Evolutionary conservation across 1,139 yeast genomes (phyloP), one percentile per base, ranked within the genome.

Genomic region (Saccharomycopsis hybrid): DNA sequence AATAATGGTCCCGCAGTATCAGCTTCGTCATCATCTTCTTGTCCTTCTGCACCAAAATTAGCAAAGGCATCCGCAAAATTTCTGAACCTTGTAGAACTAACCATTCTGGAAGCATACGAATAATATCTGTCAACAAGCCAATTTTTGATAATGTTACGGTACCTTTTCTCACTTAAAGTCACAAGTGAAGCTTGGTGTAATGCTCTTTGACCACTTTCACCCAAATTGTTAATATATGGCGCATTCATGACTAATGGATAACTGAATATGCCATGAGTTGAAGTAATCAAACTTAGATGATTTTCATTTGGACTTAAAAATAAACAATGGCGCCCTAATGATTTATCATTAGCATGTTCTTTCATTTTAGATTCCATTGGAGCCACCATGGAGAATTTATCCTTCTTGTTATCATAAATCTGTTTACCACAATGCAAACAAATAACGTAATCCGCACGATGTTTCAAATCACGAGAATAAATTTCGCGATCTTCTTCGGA

Each of bases 171-270:
- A 58, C 74, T 76, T 53, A 84, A 68, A 0, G 69, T 69, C 0
- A 87, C 85, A 33, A 69, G 58, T 51, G 74, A 79, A 13, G 24
- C 25, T 8, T 77, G 75, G 11, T 73, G 70, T 55, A 71, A 67
- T 5, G 78, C 70, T 28, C 73, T 74, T 7, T 71, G 68, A 44
- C 84, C 83, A 8, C 82, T 75, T 61, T 85, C 92, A 31, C 94
- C 94, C 62, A 83, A 88, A 4, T 72, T 69, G 46, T 86, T 82
- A 60, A 85, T 66, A 59, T 83, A 85, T 1, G 92, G 92, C 0
- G 86, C 85, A 13, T 59, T 57, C 47, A 62, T 49, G 18, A 18
- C 18, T 18, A 18, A 18, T 18, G 18, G 18, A 18, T 18, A 18
- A 18, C 18, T 18, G 18, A 18, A 18, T 18, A 18, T 18, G 18